Evolutionary conservation across 2,329 filamentous ascomycete species (phyloP).

Genomic region (Penicillium thymicola): DNA sequence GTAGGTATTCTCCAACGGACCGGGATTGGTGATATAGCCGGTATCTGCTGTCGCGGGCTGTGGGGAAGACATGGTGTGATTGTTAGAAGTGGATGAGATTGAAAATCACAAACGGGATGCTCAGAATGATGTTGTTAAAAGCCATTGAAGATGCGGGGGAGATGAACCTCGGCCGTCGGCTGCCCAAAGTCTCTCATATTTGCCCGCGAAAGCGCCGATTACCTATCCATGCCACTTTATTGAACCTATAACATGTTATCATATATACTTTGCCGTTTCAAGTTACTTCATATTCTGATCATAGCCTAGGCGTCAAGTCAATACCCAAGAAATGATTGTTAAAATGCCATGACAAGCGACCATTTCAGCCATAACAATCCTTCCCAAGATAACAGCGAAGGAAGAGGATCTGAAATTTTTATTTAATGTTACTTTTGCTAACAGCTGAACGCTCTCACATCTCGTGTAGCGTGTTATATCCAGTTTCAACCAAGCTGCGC

Average conservation of each 20-base stretch:
- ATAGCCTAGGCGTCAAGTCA: background rate
- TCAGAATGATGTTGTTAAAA: background rate
- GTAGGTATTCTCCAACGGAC: conserved; percentile 55
- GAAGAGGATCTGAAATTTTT: background rate
- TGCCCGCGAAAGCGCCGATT: conserved; percentile 4
- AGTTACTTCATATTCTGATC: background rate
- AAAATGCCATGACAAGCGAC: background rate
- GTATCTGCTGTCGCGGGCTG: conserved; percentile 36
- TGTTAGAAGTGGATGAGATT: background rate
- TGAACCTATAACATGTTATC: background rate
- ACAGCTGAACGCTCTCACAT: conserved; percentile 23
- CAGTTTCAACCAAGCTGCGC: conserved; percentile 59
- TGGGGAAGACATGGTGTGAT: conserved; percentile 7
- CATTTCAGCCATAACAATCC: background rate
- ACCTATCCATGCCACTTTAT: background rate
- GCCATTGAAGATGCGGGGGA: background rate
- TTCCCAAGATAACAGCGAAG: background rate
- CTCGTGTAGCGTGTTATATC: conserved; percentile 54
- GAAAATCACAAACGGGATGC: background rate
- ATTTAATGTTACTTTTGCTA: background rate
- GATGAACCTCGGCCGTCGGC: conserved; percentile 19
- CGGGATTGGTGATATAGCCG: conserved; percentile 57
- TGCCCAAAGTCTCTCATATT: background rate
- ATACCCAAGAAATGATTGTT: background rate
- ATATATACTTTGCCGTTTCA: background rate